Evolutionary conservation across 306 rosid genomes (phyloP).

Genomic region (Coriaria nepalensis): DNA sequence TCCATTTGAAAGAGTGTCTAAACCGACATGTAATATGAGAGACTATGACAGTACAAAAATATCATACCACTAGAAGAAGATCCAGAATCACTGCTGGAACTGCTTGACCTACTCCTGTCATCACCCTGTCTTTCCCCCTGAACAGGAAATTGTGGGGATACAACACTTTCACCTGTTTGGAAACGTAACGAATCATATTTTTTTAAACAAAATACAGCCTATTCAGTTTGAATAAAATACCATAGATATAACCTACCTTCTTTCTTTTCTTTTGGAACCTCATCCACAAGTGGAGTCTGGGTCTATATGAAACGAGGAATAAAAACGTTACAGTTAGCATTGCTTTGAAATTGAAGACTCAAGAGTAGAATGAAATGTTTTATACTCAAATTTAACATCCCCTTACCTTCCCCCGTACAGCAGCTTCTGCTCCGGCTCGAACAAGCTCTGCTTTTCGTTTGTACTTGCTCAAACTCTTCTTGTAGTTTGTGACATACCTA

Average conservation of each 20-base stretch:
- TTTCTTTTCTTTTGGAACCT: constrained; percentile 33
- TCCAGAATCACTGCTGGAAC: constrained; percentile 94
- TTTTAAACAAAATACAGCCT: background rate
- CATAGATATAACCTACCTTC: constrained; percentile 29
- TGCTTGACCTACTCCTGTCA: constrained; percentile 78
- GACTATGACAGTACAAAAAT: constrained; percentile 2
- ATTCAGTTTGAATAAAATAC: no score
- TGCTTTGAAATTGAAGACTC: background rate
- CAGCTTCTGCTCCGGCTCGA: constrained; percentile 44
- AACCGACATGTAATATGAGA: background rate
- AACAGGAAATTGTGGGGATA: constrained; percentile 34
- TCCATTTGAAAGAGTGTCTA: no score
- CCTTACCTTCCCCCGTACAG: constrained; percentile 36
- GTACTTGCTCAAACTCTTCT: constrained; percentile 88
- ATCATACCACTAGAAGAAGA: constrained; percentile 87
- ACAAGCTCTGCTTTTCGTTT: constrained; percentile 78
- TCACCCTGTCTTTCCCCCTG: constrained; percentile 45
- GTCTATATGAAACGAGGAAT: constrained; percentile 14
- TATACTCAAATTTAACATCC: constrained; percentile 3
- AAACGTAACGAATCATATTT: background rate
- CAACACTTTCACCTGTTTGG: constrained; percentile 39
- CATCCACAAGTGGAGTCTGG: constrained; percentile 29
- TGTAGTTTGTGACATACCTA: constrained; percentile 81
- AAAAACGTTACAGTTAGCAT: constrained; percentile 6
- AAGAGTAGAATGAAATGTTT: constrained; percentile 5